These are phyloP conservation scores for Prinsepia uniflora DNA, from an alignment of 306 rosid genomes.

Conservation along the genomic window DNA sequence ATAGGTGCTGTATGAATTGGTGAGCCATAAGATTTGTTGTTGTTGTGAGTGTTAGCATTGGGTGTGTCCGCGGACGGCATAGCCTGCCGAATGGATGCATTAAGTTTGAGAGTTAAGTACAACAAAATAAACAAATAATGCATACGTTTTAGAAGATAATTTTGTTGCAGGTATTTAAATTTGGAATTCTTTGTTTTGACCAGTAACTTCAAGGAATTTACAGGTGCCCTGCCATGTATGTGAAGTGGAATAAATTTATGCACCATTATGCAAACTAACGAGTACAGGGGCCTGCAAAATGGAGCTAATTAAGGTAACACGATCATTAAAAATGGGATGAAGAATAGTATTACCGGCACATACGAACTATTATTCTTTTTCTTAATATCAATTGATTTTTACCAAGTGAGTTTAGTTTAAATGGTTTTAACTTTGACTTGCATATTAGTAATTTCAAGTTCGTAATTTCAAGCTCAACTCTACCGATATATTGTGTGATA, in stretches of 20 bases:
- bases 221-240: neutral
- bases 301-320: too few relatives aligned
- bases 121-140: neutral
- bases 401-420: too few relatives aligned
- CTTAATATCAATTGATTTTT: too few relatives aligned
- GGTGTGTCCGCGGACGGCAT: constrained; percentile 1
- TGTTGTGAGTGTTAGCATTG: neutral
- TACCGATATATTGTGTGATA: too few relatives aligned
- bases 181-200: neutral
- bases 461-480: too few relatives aligned
- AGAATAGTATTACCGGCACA: too few relatives aligned
- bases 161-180: neutral
- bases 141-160: neutral
- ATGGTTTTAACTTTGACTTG: too few relatives aligned
- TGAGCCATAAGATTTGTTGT: too few relatives aligned
- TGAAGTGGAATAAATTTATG: neutral
- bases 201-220: neutral
- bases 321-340: too few relatives aligned
- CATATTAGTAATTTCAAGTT: too few relatives aligned
- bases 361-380: too few relatives aligned
- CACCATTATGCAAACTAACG: neutral
- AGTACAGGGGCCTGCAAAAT: too few relatives aligned
- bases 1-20: neutral
- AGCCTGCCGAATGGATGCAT: neutral
- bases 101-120: neutral